phyloP scores from a whole-genome alignment of 805 yeast species.

The Candida maris region DNA sequence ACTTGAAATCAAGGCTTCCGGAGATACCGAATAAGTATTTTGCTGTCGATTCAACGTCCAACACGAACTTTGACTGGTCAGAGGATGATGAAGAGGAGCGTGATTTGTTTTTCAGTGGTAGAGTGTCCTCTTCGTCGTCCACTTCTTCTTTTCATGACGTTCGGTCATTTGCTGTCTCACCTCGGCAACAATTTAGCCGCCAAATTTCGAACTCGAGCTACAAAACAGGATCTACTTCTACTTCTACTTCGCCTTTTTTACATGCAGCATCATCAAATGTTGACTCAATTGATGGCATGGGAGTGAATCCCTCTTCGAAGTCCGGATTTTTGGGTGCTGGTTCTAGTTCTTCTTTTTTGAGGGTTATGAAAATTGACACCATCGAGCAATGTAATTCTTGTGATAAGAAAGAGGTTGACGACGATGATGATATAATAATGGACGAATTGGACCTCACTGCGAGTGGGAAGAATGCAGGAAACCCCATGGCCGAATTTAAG shows the following conservation, averaged over 20 bases:
- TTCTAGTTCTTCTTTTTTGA: slow-evolving; percentile 52
- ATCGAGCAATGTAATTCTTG: slow-evolving; percentile 23
- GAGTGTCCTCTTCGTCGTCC: slow-evolving; percentile 16
- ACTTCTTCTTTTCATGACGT: slow-evolving; percentile 12
- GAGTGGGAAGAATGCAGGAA: not conserved
- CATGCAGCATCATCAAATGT: slow-evolving; percentile 16
- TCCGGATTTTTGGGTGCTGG: slow-evolving; percentile 66
- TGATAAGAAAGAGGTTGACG: slow-evolving; percentile 16
- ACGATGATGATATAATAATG: slow-evolving; percentile 13
- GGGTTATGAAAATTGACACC: slow-evolving; percentile 32
- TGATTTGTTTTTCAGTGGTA: slow-evolving; percentile 7
- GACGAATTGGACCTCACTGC: slow-evolving; percentile 15
- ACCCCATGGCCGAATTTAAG: slow-evolving; percentile 2
- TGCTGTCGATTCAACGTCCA: slow-evolving; percentile 19
- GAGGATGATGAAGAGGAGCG: slow-evolving; percentile 44
- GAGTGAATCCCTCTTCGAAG: slow-evolving; percentile 45
- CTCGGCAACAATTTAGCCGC: slow-evolving; percentile 8
- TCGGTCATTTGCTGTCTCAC: slow-evolving; percentile 15
- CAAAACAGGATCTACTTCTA: slow-evolving; percentile 20
- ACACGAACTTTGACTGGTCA: slow-evolving; percentile 58
- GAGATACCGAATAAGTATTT: slow-evolving; percentile 27
- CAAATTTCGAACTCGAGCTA: slow-evolving; percentile 9
- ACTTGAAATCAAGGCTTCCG: slow-evolving; percentile 11
- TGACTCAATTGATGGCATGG: slow-evolving; percentile 55
- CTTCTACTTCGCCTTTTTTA: slow-evolving; percentile 22